These are phyloP conservation scores for Fomitiporia mediterranea DNA, from an alignment of 1,284 basidiomycete genomes.

Conservation along the genomic window DNA sequence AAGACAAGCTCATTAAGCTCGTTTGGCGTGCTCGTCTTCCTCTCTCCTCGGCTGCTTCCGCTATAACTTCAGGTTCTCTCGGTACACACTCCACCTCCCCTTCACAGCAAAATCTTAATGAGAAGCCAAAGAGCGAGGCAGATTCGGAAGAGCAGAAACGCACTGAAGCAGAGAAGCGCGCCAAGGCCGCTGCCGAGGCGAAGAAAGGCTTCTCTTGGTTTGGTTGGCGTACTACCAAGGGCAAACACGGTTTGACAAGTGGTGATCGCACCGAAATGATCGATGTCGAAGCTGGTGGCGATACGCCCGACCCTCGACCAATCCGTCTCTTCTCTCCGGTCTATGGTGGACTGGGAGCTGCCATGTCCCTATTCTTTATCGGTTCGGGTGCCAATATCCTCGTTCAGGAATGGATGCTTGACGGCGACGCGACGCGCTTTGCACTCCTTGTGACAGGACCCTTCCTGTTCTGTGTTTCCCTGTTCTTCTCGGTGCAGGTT, in stretches of 20 bases:
- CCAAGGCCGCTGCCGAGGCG: background rate
- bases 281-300: conserved; percentile 49
- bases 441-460: conserved; percentile 59
- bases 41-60: conserved; percentile 26
- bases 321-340: conserved; percentile 74
- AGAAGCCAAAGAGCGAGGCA: background rate
- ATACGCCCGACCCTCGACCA: conserved; percentile 43
- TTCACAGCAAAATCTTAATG: conserved; percentile 7
- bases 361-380: conserved; percentile 58
- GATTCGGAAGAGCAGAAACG: too few relatives aligned
- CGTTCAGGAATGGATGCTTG: conserved; percentile 63
- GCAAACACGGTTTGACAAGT: conserved; percentile 20
- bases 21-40: conserved; percentile 61
- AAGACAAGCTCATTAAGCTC: conserved; percentile 75
- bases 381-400: conserved; percentile 51
- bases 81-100: conserved; percentile 21
- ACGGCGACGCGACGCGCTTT: conserved; percentile 59
- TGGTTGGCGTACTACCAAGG: conserved; percentile 18
- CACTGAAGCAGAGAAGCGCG: background rate
- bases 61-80: conserved; percentile 35
- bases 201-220: conserved; percentile 15
- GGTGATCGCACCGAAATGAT: conserved; percentile 33
- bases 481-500: conserved; percentile 63
- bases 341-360: conserved; percentile 70
- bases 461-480: conserved; percentile 65